These are phyloP conservation scores for Alternaria triticimaculans DNA, from an alignment of 2,329 filamentous ascomycete genomes.

Conservation along the genomic window DNA sequence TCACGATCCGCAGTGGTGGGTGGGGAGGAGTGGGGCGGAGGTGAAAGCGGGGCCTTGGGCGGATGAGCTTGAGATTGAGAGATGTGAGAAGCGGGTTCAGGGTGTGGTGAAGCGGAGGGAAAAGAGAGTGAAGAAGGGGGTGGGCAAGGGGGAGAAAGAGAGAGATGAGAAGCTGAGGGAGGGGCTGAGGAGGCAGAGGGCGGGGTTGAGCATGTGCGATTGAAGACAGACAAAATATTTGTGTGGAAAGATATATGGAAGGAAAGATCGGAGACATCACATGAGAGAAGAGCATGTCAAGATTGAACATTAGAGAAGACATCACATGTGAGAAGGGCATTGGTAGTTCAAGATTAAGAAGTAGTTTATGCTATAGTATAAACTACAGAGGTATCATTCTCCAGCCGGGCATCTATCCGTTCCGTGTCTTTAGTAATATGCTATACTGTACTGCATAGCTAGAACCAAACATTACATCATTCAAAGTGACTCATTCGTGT, in stretches of 20 bases:
- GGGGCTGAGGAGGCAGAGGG: constrained; percentile 9
- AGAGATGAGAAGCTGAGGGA: constrained; percentile 16
- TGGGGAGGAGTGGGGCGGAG: constrained; percentile 7
- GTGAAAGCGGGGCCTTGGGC: constrained; percentile 19
- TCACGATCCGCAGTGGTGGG: constrained; percentile 21
- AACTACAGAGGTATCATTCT: neutral
- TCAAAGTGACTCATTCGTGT: neutral
- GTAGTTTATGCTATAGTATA: constrained; percentile 1
- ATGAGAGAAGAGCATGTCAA: neutral
- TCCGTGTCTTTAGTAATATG: neutral
- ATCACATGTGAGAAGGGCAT: neutral
- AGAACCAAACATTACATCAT: constrained; percentile 2
- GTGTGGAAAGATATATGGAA: neutral
- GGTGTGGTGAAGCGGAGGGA: constrained; percentile 3
- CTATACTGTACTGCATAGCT: neutral
- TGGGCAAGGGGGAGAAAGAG: neutral
- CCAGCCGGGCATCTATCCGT: neutral
- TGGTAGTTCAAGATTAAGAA: neutral
- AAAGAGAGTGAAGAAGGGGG: neutral
- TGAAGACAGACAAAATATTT: neutral
- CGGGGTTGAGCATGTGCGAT: neutral
- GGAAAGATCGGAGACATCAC: neutral
- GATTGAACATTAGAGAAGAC: neutral
- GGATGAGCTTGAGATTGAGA: constrained; percentile 5
- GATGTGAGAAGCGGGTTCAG: neutral